phyloP scores from a whole-genome alignment of 2,329 filamentous ascomycete species.

The Dactylella cylindrospora region DNA sequence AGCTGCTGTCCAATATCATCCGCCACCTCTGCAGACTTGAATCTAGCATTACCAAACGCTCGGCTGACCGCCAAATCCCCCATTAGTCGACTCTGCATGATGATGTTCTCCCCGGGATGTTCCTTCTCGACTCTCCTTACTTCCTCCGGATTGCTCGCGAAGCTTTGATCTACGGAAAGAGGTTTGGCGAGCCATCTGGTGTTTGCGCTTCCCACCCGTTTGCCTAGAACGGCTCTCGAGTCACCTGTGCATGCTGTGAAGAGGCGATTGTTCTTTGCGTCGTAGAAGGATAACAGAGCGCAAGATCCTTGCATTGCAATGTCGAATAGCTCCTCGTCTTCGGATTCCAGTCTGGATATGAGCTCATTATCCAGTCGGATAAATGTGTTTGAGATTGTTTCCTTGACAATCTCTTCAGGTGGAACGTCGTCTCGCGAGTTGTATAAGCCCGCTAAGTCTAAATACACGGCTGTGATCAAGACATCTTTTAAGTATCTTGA shows the following conservation, averaged over 20 bases:
- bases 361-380: constrained; percentile 18
- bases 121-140: constrained; percentile 59
- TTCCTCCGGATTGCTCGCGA: constrained; percentile 63
- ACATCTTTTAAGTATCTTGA: constrained; percentile 25
- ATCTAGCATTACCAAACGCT: constrained; percentile 68
- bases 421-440: constrained; percentile 8
- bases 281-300: constrained; percentile 65
- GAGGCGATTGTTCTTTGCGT: constrained; percentile 58
- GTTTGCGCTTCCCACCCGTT: constrained; percentile 53
- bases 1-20: constrained; percentile 50
- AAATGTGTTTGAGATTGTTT: constrained; percentile 28
- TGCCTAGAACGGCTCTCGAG: constrained; percentile 66
- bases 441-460: constrained; percentile 20
- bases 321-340: constrained; percentile 45
- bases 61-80: constrained; percentile 64
- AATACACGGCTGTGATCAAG: constrained; percentile 22
- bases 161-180: constrained; percentile 66
- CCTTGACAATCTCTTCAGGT: constrained; percentile 6
- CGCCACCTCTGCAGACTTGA: constrained; percentile 61
- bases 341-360: background rate
- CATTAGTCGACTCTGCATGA: constrained; percentile 62
- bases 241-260: constrained; percentile 69
- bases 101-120: constrained; percentile 63
- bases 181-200: constrained; percentile 58
- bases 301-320: constrained; percentile 61